Conservation (phyloP, 169 alveolate genomes). For the Theileria luwenshuni region DNA sequence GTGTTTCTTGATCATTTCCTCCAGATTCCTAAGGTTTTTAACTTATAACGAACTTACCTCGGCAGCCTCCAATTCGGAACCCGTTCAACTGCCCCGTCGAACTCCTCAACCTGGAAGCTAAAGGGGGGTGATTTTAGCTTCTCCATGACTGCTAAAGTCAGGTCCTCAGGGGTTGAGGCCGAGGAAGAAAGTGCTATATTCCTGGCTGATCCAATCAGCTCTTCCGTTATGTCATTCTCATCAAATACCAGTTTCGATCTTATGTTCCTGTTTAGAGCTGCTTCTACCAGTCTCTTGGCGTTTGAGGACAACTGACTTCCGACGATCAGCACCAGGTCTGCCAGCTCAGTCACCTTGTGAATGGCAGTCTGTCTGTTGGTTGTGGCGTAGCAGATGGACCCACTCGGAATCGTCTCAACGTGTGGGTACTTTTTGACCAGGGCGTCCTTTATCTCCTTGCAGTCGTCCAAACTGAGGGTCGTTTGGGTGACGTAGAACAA, state of each 20-base stretch:
- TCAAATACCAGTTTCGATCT: conserved; percentile 70
- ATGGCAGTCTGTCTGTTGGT: conserved; percentile 82
- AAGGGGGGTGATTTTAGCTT: conserved; percentile 64
- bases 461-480: conserved; percentile 81
- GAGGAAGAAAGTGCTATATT: conserved; percentile 78
- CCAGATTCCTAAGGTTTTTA: conserved; percentile 44
- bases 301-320: conserved; percentile 80
- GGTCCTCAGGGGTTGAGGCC: conserved; percentile 84
- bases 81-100: conserved; percentile 72
- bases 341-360: conserved; percentile 56
- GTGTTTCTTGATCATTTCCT: conserved; percentile 64
- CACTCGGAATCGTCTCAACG: conserved; percentile 81
- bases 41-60: conserved; percentile 20
- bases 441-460: conserved; percentile 70
- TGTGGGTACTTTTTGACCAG: conserved; percentile 69
- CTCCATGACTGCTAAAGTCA: conserved; percentile 67
- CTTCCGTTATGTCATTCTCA: conserved; percentile 68
- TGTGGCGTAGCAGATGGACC: conserved; percentile 85
- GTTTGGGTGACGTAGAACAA: conserved; percentile 83
- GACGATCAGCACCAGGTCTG: conserved; percentile 74
- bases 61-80: conserved; percentile 84
- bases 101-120: conserved; percentile 49
- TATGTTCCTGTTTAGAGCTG: conserved; percentile 67
- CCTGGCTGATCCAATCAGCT: conserved; percentile 65
- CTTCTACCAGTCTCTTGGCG: conserved; percentile 77